A percentile compares a stretch with the other conserved stretches of the same genome.
Conservation (phyloP, 768 basidiomycete species). For the Lactarius sp. region DNA sequence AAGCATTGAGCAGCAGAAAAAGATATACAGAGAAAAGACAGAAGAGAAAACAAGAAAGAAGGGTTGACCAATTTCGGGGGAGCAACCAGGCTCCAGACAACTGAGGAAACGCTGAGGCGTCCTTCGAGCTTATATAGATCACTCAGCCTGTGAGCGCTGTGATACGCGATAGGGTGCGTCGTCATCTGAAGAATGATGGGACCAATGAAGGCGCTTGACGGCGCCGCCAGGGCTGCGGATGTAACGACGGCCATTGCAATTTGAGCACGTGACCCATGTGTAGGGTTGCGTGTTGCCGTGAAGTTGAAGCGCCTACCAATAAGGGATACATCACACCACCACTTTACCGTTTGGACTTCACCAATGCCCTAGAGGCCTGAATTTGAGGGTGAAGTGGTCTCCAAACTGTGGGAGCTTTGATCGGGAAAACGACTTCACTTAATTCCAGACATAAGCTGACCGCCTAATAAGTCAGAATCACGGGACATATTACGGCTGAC, state of each 20-base stretch:
- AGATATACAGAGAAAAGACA: slow-evolving; percentile 5
- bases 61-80: slow-evolving; percentile 13
- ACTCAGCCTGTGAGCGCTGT: background rate
- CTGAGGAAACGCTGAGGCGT: background rate
- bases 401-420: background rate
- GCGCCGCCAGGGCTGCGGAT: background rate
- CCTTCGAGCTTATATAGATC: slow-evolving; percentile 3
- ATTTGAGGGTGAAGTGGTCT: background rate
- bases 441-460: background rate
- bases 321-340: too few relatives aligned
- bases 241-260: background rate
- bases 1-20: background rate
- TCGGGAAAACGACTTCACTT: background rate
- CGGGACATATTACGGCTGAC: background rate
- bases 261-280: background rate
- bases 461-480: background rate
- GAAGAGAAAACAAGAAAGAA: slow-evolving; percentile 17
- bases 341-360: background rate
- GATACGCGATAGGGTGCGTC: background rate
- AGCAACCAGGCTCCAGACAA: slow-evolving; percentile 24
- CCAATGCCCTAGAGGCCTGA: background rate
- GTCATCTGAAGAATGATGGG: background rate
- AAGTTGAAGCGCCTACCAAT: too few relatives aligned
- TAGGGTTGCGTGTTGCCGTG: background rate
- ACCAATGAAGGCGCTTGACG: background rate